Evolutionary conservation across 1,139 yeast genomes (phyloP), one percentile per base, ranked within the genome.

Genomic region (Magnusiomyces clavatus): DNA sequence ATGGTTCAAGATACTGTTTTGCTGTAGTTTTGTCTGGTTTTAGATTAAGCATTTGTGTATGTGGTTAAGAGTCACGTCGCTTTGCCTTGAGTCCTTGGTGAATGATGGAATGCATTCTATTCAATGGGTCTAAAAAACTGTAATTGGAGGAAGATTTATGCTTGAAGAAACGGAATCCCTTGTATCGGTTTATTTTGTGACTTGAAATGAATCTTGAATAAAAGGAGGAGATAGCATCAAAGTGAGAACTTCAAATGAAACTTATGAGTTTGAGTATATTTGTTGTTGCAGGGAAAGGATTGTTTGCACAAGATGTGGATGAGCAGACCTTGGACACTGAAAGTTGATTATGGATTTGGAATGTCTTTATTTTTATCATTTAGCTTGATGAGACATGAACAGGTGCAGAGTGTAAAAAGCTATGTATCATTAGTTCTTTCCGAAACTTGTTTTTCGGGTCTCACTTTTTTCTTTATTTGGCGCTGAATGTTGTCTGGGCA

Each of bases 361-460:
- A n/a, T 2, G 31, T 16, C 14, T 45, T 45, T 45, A 41, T 34
- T 20, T 36, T 11, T 36, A 11, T 5, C 13, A n/a, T 4, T 20
- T 36, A 41, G 19, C 48, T 45, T 45, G 41, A 37, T 45, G 48
- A 45, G 48, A 45, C 17, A 20, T 39, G 20, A 16, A 16, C 19
- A 24, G 31, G 31, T 24, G 31, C 31, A 24, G 31, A 24, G 31
- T 24, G 31, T 24, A 24, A 24, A 24, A 24, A 24, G 31, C 31
- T 24, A 24, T 24, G 31, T 24, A 24, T 8, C n/a, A n/a, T 24
- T 24, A 24, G 31, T 24, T 45, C 29, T 45, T 45, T 29, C 48
- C 48, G 48, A 45, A 36, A 20, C 48, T 45, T 45, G 41, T 43
- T 31, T 31, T n/a, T 45, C 48, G 48, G 48, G 48, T 45, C 48